Base-by-base conservation (phyloP, 202 grass and related monocot species). In the Schoenoplectus tabernaemontani region DNA sequence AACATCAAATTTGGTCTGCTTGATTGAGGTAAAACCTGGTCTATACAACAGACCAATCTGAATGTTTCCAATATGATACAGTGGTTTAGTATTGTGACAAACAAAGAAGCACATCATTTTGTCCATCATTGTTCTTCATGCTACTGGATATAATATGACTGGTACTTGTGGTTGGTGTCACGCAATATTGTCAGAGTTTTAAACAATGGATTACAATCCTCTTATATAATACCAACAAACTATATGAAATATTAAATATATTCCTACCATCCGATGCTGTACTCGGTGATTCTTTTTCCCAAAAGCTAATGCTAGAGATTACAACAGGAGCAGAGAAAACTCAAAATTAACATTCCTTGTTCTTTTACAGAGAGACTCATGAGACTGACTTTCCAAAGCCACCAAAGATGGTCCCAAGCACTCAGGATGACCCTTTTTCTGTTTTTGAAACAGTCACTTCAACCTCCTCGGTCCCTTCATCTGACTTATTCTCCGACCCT, bases 391-490 rank as follows among this genome's bases (percentile, higher is more conserved):
- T 85, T 75, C 75, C 37, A 36, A 89, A 84, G 44, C 41, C 85
- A 64, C 67, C 81, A 82, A 90, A 91, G 82, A 57, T 66, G 22
- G 74, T 77, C 54, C 32, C 83, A 48, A 87, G 48, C 46, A 38
- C 82, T 78, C 58, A 72, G 75, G 86, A 85, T 83, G 88, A 90
- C 53, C 91, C 93, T 59, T 93, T 97, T 75, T 74, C 84, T 88
- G 85, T 93, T 80, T 75, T 93, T 48, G 85, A 91, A 88, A 89
- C 85, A 81, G 58, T 68, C 24, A 87, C 90, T 34, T 76, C 84
- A 34, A 84, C 88, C 71, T 58, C 65, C 11, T 92, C 87, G 20
- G 15, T 83, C 57, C 62, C 84, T 74, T 84, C 88, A 33, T 63
- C 91, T 37, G 82, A 78, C 2, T 57, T 89, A 79, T 98, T 90